Conservation (phyloP, 495 filamentous ascomycete species). For the Annulohypoxylon nitens region DNA sequence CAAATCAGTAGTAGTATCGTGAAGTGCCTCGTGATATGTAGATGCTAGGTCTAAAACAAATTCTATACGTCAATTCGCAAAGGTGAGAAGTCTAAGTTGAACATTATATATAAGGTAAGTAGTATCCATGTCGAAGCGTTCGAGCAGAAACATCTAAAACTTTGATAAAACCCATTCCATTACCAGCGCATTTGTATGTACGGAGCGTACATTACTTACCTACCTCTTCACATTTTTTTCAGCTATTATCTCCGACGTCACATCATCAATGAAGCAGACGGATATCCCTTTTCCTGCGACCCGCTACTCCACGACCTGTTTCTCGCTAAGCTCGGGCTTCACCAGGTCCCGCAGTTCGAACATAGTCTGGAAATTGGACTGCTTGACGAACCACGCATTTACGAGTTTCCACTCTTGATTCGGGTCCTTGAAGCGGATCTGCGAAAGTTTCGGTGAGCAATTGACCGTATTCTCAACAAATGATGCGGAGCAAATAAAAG, state of each 20-base stretch:
- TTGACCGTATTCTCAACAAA: neutral
- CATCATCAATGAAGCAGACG: too few relatives aligned
- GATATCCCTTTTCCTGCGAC: neutral
- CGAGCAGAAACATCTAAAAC: constrained; percentile 8
- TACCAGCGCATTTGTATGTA: constrained; percentile 10
- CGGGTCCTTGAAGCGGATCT: constrained; percentile 71
- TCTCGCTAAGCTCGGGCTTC: constrained; percentile 48
- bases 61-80: neutral
- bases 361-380: constrained; percentile 71
- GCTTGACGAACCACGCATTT: constrained; percentile 81
- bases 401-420: constrained; percentile 73
- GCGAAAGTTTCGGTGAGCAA: constrained; percentile 25
- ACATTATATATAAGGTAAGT: neutral
- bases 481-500: neutral
- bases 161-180: constrained; percentile 20
- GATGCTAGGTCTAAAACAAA: neutral
- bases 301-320: neutral
- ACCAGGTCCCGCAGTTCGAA: constrained; percentile 65
- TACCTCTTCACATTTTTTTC: too few relatives aligned
- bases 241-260: neutral
- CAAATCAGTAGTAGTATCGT: neutral
- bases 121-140: neutral
- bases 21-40: neutral
- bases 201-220: constrained; percentile 16
- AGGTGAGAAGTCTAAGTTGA: neutral